Conservation (phyloP, 495 filamentous ascomycete species). For the Podospora anserina region DNA sequence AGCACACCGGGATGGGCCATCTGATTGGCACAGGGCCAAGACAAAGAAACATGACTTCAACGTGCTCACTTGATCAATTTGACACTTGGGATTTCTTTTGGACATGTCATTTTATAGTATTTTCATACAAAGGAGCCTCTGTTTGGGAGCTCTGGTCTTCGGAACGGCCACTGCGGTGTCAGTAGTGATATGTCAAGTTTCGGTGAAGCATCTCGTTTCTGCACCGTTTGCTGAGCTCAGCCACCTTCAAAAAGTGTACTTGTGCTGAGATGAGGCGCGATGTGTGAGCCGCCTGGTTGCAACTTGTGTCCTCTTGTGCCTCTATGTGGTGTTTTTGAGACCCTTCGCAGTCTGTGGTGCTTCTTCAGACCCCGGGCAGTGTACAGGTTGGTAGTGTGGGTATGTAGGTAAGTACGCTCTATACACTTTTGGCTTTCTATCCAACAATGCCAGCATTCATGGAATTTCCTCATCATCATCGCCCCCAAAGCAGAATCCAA, state of each 20-base stretch:
- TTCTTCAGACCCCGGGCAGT: no score
- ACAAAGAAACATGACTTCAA: constrained; percentile 4
- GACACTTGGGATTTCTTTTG: background rate
- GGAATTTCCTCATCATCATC: constrained; percentile 48
- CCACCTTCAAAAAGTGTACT: background rate
- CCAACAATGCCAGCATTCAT: constrained; percentile 10
- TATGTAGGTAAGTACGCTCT: background rate
- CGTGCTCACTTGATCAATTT: background rate
- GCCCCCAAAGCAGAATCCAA: constrained; percentile 70
- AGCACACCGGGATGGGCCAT: background rate
- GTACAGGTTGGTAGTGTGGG: no score
- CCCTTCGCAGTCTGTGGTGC: no score
- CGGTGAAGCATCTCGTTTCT: background rate
- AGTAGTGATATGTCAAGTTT: background rate
- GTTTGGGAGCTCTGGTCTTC: background rate
- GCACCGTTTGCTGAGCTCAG: background rate
- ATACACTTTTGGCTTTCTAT: background rate
- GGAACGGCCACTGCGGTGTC: background rate
- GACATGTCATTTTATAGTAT: background rate
- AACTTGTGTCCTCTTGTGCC: background rate
- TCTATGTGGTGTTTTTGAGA: background rate
- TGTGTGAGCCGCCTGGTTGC: background rate
- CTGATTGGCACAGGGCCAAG: background rate
- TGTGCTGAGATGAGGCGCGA: background rate
- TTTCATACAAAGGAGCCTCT: background rate